Conservation (phyloP, 768 basidiomycete genomes). For the Chlorophyllum brunneum region DNA sequence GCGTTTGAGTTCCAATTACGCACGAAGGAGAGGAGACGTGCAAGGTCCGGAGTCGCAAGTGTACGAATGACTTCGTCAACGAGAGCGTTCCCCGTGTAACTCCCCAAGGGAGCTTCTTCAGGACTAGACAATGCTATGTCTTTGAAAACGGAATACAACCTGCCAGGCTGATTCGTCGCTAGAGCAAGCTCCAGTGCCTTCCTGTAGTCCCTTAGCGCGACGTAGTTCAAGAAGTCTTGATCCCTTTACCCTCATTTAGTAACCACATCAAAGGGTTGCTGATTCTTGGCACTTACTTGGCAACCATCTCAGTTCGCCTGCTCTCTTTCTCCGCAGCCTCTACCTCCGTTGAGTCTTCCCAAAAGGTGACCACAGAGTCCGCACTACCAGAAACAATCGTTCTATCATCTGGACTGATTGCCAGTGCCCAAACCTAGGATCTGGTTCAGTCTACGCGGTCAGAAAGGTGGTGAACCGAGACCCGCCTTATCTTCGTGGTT, state of each 20-base stretch:
- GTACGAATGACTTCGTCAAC: conserved; percentile 82
- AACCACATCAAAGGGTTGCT: neutral
- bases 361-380: conserved; percentile 93
- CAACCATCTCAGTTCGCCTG: conserved; percentile 67
- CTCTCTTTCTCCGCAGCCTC: conserved; percentile 71
- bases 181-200: conserved; percentile 90
- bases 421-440: conserved; percentile 90
- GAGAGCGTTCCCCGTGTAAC: conserved; percentile 63
- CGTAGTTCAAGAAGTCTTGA: conserved; percentile 92
- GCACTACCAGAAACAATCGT: conserved; percentile 93
- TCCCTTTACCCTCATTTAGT: conserved; percentile 55
- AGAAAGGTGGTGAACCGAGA: conserved; percentile 4
- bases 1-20: conserved; percentile 95
- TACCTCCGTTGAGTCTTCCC: conserved; percentile 92
- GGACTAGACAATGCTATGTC: conserved; percentile 40
- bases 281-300: conserved; percentile 60
- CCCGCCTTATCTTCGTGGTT: conserved; percentile 96
- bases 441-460: neutral
- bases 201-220: conserved; percentile 84
- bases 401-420: conserved; percentile 74
- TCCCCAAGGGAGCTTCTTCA: conserved; percentile 23
- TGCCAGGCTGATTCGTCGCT: conserved; percentile 90
- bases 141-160: conserved; percentile 76
- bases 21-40: conserved; percentile 75
- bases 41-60: conserved; percentile 70